Conservation (phyloP, 352 stramenopile genomes). For the Pythium rhizo-oryzae region DNA sequence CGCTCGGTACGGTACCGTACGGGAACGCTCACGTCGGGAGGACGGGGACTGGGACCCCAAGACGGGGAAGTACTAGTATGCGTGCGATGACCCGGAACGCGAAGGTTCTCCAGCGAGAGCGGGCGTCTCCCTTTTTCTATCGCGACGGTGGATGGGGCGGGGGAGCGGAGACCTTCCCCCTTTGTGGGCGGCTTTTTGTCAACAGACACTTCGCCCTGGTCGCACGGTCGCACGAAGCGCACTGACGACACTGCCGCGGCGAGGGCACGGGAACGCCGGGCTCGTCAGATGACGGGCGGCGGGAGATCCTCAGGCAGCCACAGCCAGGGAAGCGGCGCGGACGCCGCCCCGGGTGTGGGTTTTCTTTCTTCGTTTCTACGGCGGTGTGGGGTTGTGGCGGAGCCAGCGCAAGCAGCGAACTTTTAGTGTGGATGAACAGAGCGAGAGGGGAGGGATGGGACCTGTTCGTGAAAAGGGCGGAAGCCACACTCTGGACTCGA, state of each 20-base stretch:
- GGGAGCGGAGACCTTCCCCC: not conserved
- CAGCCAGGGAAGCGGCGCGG: not conserved
- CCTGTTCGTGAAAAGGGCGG: too few relatives aligned
- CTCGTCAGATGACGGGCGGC: constrained; percentile 17
- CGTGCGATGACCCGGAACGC: not conserved
- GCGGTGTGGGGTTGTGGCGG: too few relatives aligned
- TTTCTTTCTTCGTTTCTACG: not conserved
- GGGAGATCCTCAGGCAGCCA: not conserved
- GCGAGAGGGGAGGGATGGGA: too few relatives aligned
- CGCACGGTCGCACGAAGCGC: constrained; percentile 2
- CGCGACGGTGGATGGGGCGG: constrained; percentile 4
- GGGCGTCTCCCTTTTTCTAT: constrained; percentile 10
- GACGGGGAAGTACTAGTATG: too few relatives aligned
- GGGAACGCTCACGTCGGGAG: too few relatives aligned
- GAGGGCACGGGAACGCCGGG: constrained; percentile 3
- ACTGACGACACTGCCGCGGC: constrained; percentile 15
- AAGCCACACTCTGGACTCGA: too few relatives aligned
- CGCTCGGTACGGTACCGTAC: too few relatives aligned
- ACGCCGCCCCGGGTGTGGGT: not conserved
- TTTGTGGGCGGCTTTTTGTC: constrained; percentile 12
- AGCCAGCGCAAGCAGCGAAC: too few relatives aligned
- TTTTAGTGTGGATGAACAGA: too few relatives aligned
- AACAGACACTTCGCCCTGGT: not conserved
- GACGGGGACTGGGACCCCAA: too few relatives aligned
- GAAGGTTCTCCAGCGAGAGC: not conserved